Percentiles rank a stretch among this genome's conserved stretches.
Conservation (phyloP, 805 yeast genomes). For the Kodamaea nitidulidarum region DNA sequence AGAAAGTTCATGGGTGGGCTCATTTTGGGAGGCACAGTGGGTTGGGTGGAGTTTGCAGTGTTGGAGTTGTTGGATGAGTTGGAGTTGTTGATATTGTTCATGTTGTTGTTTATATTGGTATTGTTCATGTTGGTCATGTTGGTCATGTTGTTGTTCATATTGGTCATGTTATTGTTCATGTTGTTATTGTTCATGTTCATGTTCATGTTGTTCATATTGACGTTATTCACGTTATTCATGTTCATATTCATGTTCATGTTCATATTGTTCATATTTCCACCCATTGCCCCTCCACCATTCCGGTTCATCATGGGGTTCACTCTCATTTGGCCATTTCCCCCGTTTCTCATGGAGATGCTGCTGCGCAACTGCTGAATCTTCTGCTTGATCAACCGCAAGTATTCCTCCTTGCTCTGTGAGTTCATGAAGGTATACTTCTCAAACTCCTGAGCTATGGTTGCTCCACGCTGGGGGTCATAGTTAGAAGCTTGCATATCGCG, state of each 20-base stretch:
- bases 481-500: conserved; percentile 33
- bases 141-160: conserved; percentile 16
- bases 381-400: conserved; percentile 41
- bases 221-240: conserved; percentile 1
- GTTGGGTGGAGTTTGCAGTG: too few species aligned
- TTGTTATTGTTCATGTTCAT: conserved; percentile 10
- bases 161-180: conserved; percentile 2
- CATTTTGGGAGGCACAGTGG: too few species aligned
- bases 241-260: conserved; percentile 4
- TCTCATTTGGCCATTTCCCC: conserved; percentile 14
- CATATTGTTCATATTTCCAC: conserved; percentile 2
- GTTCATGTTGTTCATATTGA: conserved; percentile 5
- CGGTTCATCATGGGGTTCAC: conserved; percentile 12
- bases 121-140: conserved; percentile 12
- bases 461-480: conserved; percentile 34
- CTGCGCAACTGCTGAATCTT: conserved; percentile 33
- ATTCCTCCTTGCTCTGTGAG: conserved; percentile 55
- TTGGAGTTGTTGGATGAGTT: conserved; percentile 5
- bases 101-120: conserved; percentile 13
- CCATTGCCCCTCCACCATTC: too few species aligned
- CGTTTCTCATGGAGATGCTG: conserved; percentile 10
- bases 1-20: conserved; percentile 20
- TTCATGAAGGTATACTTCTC: conserved; percentile 63
- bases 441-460: conserved; percentile 59
- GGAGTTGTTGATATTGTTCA: conserved; percentile 13